Evolutionary conservation across 2,329 filamentous ascomycete genomes (phyloP).

Genomic region (Aureobasidium sp.): DNA sequence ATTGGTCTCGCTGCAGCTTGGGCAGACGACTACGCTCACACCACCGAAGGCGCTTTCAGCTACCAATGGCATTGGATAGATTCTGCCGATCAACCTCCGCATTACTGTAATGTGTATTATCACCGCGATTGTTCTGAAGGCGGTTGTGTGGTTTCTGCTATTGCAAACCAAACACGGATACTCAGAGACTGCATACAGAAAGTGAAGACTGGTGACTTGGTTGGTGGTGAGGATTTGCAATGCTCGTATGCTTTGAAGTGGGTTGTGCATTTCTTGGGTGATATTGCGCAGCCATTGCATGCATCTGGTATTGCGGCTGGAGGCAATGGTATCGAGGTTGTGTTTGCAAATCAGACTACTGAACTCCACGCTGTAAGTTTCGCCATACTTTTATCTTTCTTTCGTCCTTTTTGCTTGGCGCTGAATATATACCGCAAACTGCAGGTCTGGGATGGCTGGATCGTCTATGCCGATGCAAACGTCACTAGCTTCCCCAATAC

Average conservation of each 20-base stretch:
- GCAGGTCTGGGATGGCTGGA: conserved; percentile 35
- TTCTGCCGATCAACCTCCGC: conserved; percentile 28
- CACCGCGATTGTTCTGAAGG: conserved; percentile 31
- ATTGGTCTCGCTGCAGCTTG: conserved; percentile 35
- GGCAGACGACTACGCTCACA: conserved; percentile 36
- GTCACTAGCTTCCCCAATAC: conserved; percentile 31
- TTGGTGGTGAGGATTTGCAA: conserved; percentile 28
- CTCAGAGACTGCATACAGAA: conserved; percentile 30
- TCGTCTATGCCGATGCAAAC: conserved; percentile 32
- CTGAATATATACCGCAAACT: background rate
- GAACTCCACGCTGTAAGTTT: conserved; percentile 32
- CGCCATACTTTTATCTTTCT: background rate
- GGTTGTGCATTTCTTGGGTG: conserved; percentile 36
- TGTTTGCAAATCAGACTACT: conserved; percentile 28
- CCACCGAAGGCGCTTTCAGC: conserved; percentile 33
- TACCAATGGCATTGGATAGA: conserved; percentile 40
- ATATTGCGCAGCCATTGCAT: conserved; percentile 38
- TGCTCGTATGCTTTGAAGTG: conserved; percentile 38
- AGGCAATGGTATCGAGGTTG: conserved; percentile 34
- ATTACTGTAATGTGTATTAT: conserved; percentile 32
- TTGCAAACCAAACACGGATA: conserved; percentile 37
- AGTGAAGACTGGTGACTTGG: conserved; percentile 23
- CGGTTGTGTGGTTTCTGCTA: conserved; percentile 37
- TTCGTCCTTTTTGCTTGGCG: background rate
- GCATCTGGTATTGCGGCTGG: conserved; percentile 33